Conservation (phyloP, 805 yeast species). For the Lipomyces oligophaga region DNA sequence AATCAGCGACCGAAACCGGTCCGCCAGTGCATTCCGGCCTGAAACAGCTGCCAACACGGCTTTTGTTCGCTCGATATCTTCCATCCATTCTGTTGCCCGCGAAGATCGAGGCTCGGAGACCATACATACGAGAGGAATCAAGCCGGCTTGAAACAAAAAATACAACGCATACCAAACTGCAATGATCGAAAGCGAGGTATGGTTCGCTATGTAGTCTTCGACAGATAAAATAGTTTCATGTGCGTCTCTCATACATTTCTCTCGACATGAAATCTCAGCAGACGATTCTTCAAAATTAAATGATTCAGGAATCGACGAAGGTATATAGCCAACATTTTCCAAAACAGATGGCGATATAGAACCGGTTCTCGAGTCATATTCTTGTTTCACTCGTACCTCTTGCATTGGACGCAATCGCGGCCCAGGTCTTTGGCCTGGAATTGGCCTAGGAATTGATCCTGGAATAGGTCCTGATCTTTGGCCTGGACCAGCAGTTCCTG, state of each 20-base stretch:
- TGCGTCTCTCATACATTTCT: slow-evolving; percentile 50
- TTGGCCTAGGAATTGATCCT: too few species aligned
- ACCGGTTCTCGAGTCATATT: not conserved
- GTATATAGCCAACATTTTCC: too few species aligned
- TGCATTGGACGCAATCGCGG: not conserved
- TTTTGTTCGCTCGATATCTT: slow-evolving; percentile 45
- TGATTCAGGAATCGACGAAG: not conserved
- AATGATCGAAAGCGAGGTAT: slow-evolving; percentile 43
- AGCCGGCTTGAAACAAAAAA: slow-evolving; percentile 58
- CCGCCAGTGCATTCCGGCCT: slow-evolving; percentile 46
- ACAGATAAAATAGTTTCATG: slow-evolving; percentile 52
- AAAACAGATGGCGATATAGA: too few species aligned
- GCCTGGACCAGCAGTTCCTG: too few species aligned
- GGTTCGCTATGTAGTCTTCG: slow-evolving; percentile 30
- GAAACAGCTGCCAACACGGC: slow-evolving; percentile 40
- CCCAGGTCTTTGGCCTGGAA: too few species aligned
- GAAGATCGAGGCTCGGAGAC: slow-evolving; percentile 50
- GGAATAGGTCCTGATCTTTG: too few species aligned
- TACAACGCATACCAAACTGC: slow-evolving; percentile 63
- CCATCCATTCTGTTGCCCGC: slow-evolving; percentile 45
- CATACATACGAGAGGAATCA: slow-evolving; percentile 54
- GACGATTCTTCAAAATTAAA: slow-evolving; percentile 24
- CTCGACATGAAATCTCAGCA: slow-evolving; percentile 49
- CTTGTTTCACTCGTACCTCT: not conserved
- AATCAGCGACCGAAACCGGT: slow-evolving; percentile 45